Percentiles rank a stretch among this genome's conserved stretches.
These are phyloP conservation scores for Colletotrichum tofieldiae DNA, from an alignment of 2,329 filamentous ascomycete genomes.

Conservation along the genomic window DNA sequence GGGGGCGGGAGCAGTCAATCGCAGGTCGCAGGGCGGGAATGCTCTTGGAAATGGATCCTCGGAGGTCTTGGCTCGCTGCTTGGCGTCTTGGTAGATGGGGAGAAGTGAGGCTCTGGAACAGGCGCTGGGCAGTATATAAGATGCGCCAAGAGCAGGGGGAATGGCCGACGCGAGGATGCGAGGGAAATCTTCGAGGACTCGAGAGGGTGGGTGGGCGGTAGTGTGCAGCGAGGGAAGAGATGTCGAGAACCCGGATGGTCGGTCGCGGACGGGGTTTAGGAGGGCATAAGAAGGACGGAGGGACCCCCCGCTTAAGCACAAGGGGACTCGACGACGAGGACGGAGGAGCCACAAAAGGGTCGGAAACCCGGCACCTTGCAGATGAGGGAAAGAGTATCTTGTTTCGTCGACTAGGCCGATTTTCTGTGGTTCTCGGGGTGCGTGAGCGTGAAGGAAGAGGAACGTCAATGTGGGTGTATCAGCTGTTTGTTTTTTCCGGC, in stretches of 20 bases:
- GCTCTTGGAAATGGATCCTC: conserved; percentile 17
- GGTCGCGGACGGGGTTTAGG: conserved; percentile 28
- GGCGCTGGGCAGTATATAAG: conserved; percentile 36
- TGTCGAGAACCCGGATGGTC: conserved; percentile 40
- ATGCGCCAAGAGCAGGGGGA: conserved; percentile 23
- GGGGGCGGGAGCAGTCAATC: not conserved
- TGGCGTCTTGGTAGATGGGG: conserved; percentile 35
- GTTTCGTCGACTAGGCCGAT: conserved; percentile 14
- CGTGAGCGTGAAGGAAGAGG: conserved; percentile 5
- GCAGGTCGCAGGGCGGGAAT: not conserved
- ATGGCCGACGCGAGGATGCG: too few relatives aligned
- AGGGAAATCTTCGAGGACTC: not conserved
- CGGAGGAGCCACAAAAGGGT: conserved; percentile 30
- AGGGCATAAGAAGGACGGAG: conserved; percentile 38
- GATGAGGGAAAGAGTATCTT: conserved; percentile 22
- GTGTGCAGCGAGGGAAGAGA: conserved; percentile 13
- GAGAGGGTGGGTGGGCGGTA: not conserved
- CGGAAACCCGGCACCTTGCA: conserved; percentile 36
- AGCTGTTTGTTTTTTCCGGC: not conserved
- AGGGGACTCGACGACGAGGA: conserved; percentile 32
- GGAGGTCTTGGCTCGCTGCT: conserved; percentile 39
- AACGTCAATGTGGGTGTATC: conserved; percentile 14
- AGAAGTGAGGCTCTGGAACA: conserved; percentile 13
- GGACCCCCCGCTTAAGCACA: conserved; percentile 20
- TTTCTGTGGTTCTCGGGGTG: conserved; percentile 16